These are phyloP conservation scores for Tetragonia tetragonoides DNA, from an alignment of 148 eudicot species.

Conservation along the genomic window DNA sequence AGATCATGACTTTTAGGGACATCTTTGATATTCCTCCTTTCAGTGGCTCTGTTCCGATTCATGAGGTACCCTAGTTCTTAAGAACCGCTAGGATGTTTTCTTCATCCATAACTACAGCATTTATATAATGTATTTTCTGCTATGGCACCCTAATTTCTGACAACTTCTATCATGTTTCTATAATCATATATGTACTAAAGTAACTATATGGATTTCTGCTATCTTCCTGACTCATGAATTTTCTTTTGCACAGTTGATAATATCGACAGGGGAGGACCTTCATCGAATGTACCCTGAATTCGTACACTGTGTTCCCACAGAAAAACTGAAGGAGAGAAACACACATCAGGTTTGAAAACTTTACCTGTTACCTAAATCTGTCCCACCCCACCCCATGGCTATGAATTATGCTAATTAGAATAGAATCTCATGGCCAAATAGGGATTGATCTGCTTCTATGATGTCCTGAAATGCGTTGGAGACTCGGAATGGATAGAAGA, in stretches of 20 bases:
- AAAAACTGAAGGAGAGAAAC: constrained; percentile 54
- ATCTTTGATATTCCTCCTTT: constrained; percentile 79
- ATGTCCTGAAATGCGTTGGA: constrained; percentile 62
- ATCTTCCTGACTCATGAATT: constrained; percentile 10
- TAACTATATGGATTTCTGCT: not conserved
- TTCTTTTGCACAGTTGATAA: constrained; percentile 51
- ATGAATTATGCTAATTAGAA: constrained; percentile 10
- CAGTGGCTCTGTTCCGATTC: constrained; percentile 55
- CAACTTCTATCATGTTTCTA: not conserved
- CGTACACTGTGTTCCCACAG: constrained; percentile 39
- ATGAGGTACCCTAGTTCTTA: constrained; percentile 46
- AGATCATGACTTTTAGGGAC: constrained; percentile 67
- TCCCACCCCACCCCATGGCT: too few species aligned
- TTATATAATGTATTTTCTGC: not conserved
- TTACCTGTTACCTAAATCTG: not conserved
- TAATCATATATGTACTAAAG: not conserved
- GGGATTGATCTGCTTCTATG: constrained; percentile 67
- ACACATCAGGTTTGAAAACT: constrained; percentile 55
- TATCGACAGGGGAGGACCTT: constrained; percentile 71
- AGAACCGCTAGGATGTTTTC: not conserved
- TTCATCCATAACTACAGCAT: not conserved
- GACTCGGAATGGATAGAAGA: constrained; percentile 66
- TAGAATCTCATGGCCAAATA: constrained; percentile 20
- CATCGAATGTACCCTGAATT: constrained; percentile 71
- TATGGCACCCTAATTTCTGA: not conserved